Evolutionary conservation across 345 rosid genomes (phyloP).

Genomic region (Populus tremula): DNA sequence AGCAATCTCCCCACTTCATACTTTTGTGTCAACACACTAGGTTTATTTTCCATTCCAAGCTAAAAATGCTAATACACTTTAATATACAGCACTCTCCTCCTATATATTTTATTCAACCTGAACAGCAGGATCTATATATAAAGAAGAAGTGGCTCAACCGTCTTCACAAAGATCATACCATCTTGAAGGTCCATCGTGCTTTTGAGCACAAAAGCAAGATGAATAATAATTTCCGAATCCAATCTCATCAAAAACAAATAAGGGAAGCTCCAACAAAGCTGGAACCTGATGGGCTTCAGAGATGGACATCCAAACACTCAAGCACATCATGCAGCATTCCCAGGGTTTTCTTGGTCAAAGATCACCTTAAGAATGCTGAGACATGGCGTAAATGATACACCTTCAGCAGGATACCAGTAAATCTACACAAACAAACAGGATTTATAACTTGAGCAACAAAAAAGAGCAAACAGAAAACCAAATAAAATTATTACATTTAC

Average conservation of each 20-base stretch:
- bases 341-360: slow-evolving; percentile 1
- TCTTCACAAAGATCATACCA: slow-evolving; percentile 19
- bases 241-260: slow-evolving; percentile 11
- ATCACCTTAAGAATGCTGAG: slow-evolving; percentile 2
- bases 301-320: slow-evolving; percentile 8
- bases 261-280: slow-evolving; percentile 3
- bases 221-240: slow-evolving; percentile 6
- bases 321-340: slow-evolving; percentile 36
- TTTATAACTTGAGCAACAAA: slow-evolving; percentile 5
- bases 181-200: background rate
- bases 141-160: slow-evolving; percentile 14
- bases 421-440: background rate
- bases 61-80: background rate
- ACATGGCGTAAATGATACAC: background rate
- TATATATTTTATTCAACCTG: background rate
- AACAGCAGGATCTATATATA: background rate
- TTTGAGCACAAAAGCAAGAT: background rate
- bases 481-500: background rate
- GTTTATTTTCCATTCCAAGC: slow-evolving; percentile 24
- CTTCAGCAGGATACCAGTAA: background rate
- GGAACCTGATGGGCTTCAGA: background rate
- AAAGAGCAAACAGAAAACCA: background rate
- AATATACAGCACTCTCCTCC: background rate
- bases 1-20: slow-evolving; percentile 33
- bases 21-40: slow-evolving; percentile 22